Evolutionary conservation across 2,329 filamentous ascomycete genomes (phyloP), one percentile per base, ranked within the genome.

Genomic region (Bipolaris cookei): DNA sequence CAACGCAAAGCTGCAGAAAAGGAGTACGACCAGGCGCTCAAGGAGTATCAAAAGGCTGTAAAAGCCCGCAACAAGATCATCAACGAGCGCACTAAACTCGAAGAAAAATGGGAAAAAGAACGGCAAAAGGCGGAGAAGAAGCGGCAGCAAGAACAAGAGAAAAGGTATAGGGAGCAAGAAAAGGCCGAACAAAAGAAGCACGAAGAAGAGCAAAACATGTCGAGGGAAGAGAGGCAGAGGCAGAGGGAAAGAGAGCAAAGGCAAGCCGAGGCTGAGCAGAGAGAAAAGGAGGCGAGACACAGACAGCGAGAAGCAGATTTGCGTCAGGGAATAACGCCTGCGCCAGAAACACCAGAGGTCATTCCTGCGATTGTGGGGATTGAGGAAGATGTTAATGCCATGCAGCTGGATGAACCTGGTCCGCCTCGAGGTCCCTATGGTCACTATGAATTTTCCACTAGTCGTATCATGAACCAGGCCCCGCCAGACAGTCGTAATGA

Each of bases 1-100:
- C 80, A 85, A 25, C 84, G 86, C 7, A 91, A 90, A 66, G 81
- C 86, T 38, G 88, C 87, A 1, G 87, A 91, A 66, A 90, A 88
- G 55, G 88, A 91, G 66, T 82, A 86, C 53, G 84, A 85, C 49
- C 82, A 84, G 11, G 80, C 81, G 1, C 79, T 86, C 30, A 90
- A 90, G 69, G 80, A 81, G 7, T 89, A 91, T 70, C 83, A 89
- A 25, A 82, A 86, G 67, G 84, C 86, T 10, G 74, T 90, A 58
- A 91, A 90, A 73, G 83, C 87, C 57, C 86, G 86, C 34, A 84
- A 87, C 37, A 89, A 84, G 64, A 83, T 84, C 8, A 79, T 91
- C 70, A 83, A 83, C 45, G 86, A 89, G 55, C 83, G 86, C 6
- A 79, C 84, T 34, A 89, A 89, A 69, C 75, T 87, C 1, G 71